Evolutionary conservation across 768 basidiomycete species (phyloP).

Genomic region (Candolleomyces efflorescens): DNA sequence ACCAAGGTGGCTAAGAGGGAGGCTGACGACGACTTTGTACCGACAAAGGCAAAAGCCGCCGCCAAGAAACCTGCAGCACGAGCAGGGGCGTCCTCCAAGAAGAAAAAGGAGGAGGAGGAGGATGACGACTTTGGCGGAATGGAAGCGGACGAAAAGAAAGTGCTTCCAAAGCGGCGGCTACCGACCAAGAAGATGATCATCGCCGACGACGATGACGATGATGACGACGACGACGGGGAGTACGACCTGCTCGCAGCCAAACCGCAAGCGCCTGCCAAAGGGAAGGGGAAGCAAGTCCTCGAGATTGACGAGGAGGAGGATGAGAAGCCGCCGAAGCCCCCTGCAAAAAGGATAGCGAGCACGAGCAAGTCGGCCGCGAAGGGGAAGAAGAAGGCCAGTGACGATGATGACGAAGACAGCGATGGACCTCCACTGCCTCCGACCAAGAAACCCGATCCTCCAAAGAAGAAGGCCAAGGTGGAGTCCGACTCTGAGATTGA

Average conservation of each 20-base stretch:
- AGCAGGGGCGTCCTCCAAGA: constrained; percentile 16
- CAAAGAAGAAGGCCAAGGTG: constrained; percentile 24
- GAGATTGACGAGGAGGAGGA: constrained; percentile 17
- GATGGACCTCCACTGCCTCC: constrained; percentile 2
- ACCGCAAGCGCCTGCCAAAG: neutral
- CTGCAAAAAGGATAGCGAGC: constrained; percentile 5
- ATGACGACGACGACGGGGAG: constrained; percentile 7
- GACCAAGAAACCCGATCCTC: constrained; percentile 13
- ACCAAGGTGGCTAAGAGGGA: constrained; percentile 24
- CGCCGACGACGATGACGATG: constrained; percentile 14
- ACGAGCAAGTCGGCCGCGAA: constrained; percentile 6
- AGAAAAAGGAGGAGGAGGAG: constrained; percentile 10
- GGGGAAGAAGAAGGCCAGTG: constrained; percentile 5
- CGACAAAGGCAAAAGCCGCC: constrained; percentile 44
- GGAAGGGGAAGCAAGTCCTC: constrained; percentile 10
- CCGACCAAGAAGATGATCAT: constrained; percentile 12
- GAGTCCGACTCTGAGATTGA: constrained; percentile 38
- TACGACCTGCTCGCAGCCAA: constrained; percentile 2
- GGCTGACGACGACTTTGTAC: constrained; percentile 45
- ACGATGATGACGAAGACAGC: constrained; percentile 8
- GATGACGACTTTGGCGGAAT: constrained; percentile 8
- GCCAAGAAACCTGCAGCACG: constrained; percentile 15
- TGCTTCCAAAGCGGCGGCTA: constrained; percentile 19
- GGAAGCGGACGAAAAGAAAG: constrained; percentile 4
- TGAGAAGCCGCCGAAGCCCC: constrained; percentile 3